A percentile compares a stretch with the other conserved stretches of the same genome.
phyloP scores from a whole-genome alignment of 1,284 basidiomycete genomes.

The Sporisorium reilianum region DNA sequence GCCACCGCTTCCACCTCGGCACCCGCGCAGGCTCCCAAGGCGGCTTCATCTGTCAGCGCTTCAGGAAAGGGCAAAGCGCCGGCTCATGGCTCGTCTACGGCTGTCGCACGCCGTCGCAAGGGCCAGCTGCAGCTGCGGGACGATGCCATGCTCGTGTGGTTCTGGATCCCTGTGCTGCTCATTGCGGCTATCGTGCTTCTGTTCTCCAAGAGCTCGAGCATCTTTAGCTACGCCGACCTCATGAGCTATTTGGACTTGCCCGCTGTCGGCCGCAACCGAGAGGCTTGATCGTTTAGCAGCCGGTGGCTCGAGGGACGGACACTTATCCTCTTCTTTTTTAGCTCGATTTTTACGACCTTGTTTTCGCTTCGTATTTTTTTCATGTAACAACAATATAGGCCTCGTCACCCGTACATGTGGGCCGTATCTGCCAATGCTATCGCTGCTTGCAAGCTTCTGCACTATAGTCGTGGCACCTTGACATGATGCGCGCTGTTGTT shows the following conservation, averaged over 20 bases:
- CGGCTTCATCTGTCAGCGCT: not conserved
- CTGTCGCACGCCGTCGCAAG: conserved; percentile 38
- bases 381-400: no score
- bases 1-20: conserved; percentile 5
- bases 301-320: no score
- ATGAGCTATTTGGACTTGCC: conserved; percentile 56
- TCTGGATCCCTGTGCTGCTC: conserved; percentile 89
- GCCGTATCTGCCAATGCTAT: no score
- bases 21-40: conserved; percentile 33
- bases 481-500: no score
- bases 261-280: conserved; percentile 35
- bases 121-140: conserved; percentile 70
- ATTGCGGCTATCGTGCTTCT: conserved; percentile 68
- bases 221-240: conserved; percentile 59
- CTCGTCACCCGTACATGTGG: no score
- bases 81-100: conserved; percentile 10
- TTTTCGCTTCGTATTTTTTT: no score
- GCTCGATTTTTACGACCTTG: no score
- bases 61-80: conserved; percentile 22
- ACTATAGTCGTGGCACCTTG: no score
- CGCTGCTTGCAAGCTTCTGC: no score
- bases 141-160: conserved; percentile 90
- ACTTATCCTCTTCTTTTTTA: no score
- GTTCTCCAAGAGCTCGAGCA: conserved; percentile 57
- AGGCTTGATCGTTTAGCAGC: conserved; percentile 23